Percentiles rank a stretch among this genome's conserved stretches.
These are phyloP conservation scores for Passiflora organensis DNA, from an alignment of 345 rosid species.

Conservation along the genomic window DNA sequence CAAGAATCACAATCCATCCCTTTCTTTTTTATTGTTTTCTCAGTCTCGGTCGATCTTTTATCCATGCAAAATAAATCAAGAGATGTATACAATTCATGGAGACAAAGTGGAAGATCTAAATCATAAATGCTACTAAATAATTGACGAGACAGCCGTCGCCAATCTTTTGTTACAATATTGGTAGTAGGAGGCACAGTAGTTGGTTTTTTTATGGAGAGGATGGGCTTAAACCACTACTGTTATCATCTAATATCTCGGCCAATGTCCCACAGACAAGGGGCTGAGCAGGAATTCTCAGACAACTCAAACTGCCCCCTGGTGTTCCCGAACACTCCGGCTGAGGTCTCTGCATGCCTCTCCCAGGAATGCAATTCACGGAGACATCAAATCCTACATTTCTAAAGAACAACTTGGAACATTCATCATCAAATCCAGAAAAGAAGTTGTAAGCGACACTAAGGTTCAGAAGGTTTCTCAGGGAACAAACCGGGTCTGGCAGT, in stretches of 20 bases:
- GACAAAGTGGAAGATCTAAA: conserved; percentile 11
- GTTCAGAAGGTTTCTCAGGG: conserved; percentile 52
- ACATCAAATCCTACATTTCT: conserved; percentile 71
- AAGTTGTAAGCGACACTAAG: conserved; percentile 80
- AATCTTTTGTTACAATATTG: too few relatives aligned
- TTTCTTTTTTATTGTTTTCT: too few relatives aligned
- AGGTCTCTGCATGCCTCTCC: conserved; percentile 72
- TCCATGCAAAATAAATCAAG: background rate
- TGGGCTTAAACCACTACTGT: conserved; percentile 16
- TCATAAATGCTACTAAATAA: conserved; percentile 21
- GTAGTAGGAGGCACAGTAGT: background rate
- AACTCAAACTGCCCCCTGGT: conserved; percentile 68
- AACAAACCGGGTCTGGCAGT: conserved; percentile 69
- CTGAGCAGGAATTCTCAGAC: conserved; percentile 62
- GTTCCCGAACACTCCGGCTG: conserved; percentile 56
- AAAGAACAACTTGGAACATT: conserved; percentile 46
- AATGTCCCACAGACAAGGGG: conserved; percentile 58
- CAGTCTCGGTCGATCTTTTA: too few relatives aligned
- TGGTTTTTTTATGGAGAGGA: conserved; percentile 12
- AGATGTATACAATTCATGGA: conserved; percentile 3
- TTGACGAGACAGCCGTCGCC: conserved; percentile 16
- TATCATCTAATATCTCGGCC: conserved; percentile 25
- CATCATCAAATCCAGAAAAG: conserved; percentile 81
- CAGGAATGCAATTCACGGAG: conserved; percentile 72
- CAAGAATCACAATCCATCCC: too few relatives aligned